Percentiles rank a stretch among this genome's conserved stretches.
Conservation (phyloP, 108 stramenopile species). For the Skeletonema grethae region DNA sequence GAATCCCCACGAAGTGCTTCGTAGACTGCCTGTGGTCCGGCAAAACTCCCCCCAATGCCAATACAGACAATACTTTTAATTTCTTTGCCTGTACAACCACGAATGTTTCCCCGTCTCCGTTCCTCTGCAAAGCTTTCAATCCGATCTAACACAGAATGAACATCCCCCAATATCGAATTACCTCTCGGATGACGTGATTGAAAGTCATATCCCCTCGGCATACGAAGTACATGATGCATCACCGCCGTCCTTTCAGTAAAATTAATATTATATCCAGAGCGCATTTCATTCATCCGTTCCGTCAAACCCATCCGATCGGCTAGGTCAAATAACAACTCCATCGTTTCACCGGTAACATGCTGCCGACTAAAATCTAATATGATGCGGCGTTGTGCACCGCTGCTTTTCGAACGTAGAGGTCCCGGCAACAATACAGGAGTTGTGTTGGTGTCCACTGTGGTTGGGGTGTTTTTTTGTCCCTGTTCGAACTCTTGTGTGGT, state of each 20-base stretch:
- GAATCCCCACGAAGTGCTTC: conserved; percentile 86
- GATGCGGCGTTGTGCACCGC: conserved; percentile 61
- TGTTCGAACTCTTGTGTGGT: conserved; percentile 33
- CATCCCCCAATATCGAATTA: conserved; percentile 68
- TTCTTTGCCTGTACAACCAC: conserved; percentile 88
- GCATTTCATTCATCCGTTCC: conserved; percentile 77
- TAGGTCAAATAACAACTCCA: conserved; percentile 92
- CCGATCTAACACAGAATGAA: conserved; percentile 71
- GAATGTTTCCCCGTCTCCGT: conserved; percentile 70
- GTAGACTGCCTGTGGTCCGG: conserved; percentile 94
- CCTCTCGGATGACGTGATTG: conserved; percentile 48
- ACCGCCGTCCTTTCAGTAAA: conserved; percentile 73
- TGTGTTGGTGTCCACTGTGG: background rate
- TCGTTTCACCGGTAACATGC: conserved; percentile 91
- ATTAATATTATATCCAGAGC: conserved; percentile 71
- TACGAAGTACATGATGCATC: conserved; percentile 75
- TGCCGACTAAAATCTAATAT: conserved; percentile 96
- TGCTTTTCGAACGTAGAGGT: conserved; percentile 1
- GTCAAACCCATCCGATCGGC: conserved; percentile 86
- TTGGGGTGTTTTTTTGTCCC: conserved; percentile 5
- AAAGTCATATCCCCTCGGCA: conserved; percentile 61
- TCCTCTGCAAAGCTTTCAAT: conserved; percentile 73
- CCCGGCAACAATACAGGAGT: conserved; percentile 1
- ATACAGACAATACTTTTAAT: conserved; percentile 87
- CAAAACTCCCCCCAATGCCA: conserved; percentile 89